Percentiles rank a stretch among this genome's conserved stretches.
Conservation (phyloP, 306 rosid species). For the Calophaca sinica region DNA sequence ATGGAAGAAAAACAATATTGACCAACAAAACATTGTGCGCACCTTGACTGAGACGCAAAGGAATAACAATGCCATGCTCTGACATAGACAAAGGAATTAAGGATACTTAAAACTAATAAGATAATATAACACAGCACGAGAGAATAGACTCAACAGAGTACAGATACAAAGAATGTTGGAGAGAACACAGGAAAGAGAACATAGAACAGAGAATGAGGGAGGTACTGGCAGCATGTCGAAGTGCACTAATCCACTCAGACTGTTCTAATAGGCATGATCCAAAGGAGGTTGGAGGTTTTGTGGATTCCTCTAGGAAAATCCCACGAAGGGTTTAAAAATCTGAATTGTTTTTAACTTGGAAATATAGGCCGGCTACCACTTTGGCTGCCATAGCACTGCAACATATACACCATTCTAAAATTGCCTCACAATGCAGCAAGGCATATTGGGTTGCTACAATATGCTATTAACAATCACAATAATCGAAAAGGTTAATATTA, state of each 20-base stretch:
- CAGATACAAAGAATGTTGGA: too few species aligned
- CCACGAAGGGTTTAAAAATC: neutral
- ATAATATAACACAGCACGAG: too few species aligned
- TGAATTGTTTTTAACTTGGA: conserved; percentile 1
- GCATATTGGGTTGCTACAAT: conserved; percentile 4
- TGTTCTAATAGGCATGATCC: neutral
- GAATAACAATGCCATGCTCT: too few species aligned
- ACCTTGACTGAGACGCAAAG: too few species aligned
- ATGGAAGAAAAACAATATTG: too few species aligned
- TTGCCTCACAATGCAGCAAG: conserved; percentile 9
- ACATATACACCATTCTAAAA: conserved; percentile 3
- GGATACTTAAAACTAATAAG: too few species aligned
- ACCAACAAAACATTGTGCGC: too few species aligned
- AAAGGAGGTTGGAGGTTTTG: neutral
- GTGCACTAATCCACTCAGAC: neutral
- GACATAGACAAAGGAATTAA: too few species aligned
- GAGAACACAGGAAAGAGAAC: too few species aligned
- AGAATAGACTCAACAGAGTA: too few species aligned
- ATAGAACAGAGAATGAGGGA: neutral
- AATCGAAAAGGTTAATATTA: neutral
- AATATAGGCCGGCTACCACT: neutral
- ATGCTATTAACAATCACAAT: neutral
- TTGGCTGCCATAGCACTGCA: neutral
- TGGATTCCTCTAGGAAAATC: neutral
- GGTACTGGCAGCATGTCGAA: neutral